Base-by-base conservation (phyloP, 2,329 filamentous ascomycete species). In the Cadophora sp. region DNA sequence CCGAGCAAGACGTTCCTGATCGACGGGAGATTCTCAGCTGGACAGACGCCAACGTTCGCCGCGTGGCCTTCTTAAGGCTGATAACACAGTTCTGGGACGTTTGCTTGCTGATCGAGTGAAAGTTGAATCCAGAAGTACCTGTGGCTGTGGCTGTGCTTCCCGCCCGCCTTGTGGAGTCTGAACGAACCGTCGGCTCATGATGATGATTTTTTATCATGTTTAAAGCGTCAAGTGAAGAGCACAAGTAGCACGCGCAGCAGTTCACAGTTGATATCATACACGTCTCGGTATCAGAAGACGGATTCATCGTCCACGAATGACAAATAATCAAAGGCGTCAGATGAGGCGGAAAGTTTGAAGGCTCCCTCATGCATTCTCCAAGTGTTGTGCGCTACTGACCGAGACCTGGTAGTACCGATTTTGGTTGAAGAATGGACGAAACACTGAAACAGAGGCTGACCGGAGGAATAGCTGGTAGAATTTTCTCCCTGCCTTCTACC, bases 91-190 rank as follows among this genome's bases (percentile, higher is more conserved):
- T 59, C n/a, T 26, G 55, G 55, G 19, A 37, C 55, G 51, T 58
- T 56, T 37, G 9, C 34, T 40, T 40, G 55, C 24, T 46, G 6
- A 43, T 56, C 37, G 12, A 24, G 43, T 24, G 19, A 58, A 24
- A 12, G 29, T 37, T 40, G 31, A 31, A 37, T 37, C 34, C 34
- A 37, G 34, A 59, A 34, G 8, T 37, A 37, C 34, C 34, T 37
- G 34, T 37, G 31, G 31, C 29, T 51, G 63, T 59, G 63, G 63
- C 63, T 59, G 55, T 50, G 63, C 63, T 48, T 65, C 63, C 63
- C 63, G 63, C 19, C 31, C 6, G 40, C 24, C 9, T 37, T 43
- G 59, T 62, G 56, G 56, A 24, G 56, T 43, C 40, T 5, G 14
- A 43, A 43, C 40, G 11, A n/a, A 43, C 40, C 5, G 40, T 43